Evolutionary conservation across 2,329 filamentous ascomycete species (phyloP).

Genomic region (Daldinia eschscholtzii): DNA sequence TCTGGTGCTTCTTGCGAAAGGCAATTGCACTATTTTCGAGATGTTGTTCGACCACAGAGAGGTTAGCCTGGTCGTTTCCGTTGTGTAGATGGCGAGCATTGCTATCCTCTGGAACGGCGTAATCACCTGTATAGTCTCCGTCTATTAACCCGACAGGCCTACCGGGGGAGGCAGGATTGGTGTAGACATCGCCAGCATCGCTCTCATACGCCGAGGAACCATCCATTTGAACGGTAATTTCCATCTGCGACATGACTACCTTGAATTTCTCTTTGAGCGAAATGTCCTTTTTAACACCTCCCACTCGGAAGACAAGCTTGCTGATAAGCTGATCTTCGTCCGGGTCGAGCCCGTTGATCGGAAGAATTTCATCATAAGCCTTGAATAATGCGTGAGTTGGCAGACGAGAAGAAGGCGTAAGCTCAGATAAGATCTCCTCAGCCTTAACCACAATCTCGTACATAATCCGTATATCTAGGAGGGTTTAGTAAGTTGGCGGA

Average conservation of each 20-base stretch:
- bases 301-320: conserved; percentile 83
- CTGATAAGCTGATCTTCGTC: conserved; percentile 81
- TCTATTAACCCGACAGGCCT: conserved; percentile 26
- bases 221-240: conserved; percentile 76
- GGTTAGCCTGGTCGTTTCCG: conserved; percentile 34
- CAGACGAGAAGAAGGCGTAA: conserved; percentile 71
- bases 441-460: conserved; percentile 81
- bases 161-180: conserved; percentile 46
- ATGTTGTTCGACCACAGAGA: conserved; percentile 41
- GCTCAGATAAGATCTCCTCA: conserved; percentile 70
- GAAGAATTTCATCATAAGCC: conserved; percentile 83
- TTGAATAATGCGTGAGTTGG: conserved; percentile 83
- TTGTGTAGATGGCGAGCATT: conserved; percentile 15
- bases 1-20: conserved; percentile 47
- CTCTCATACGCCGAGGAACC: conserved; percentile 19
- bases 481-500: conserved; percentile 25
- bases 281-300: conserved; percentile 69
- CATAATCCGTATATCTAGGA: conserved; percentile 77
- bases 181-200: conserved; percentile 50
- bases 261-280: conserved; percentile 78
- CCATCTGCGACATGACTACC: conserved; percentile 74
- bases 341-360: conserved; percentile 75
- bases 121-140: conserved; percentile 39
- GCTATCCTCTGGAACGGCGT: conserved; percentile 7
- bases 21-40: conserved; percentile 46